A percentile compares a stretch with the other conserved stretches of the same genome.
phyloP scores from a whole-genome alignment of 2,329 filamentous ascomycete genomes.

The Annulohypoxylon truncatum region DNA sequence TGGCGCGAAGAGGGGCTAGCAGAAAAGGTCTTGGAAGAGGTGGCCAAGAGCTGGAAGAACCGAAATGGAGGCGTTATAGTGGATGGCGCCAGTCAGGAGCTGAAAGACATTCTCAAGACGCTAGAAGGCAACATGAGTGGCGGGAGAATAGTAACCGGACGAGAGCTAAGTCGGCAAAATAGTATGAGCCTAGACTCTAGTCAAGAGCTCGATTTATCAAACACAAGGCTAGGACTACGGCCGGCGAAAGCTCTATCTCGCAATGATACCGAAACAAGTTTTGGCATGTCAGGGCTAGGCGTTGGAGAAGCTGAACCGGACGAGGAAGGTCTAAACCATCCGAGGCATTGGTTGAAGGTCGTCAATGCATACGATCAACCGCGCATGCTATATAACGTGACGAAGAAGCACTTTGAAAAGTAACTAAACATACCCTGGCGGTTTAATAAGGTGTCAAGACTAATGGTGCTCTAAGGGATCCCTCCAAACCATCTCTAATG shows the following conservation, averaged over 20 bases:
- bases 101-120: conserved; percentile 85
- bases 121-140: conserved; percentile 90
- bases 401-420: conserved; percentile 92
- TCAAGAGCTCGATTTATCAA: conserved; percentile 63
- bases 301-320: conserved; percentile 68
- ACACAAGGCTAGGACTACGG: conserved; percentile 67
- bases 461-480: conserved; percentile 59
- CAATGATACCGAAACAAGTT: conserved; percentile 74
- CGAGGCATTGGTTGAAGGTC: conserved; percentile 85
- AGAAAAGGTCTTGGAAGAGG: conserved; percentile 91
- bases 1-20: conserved; percentile 96
- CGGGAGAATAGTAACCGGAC: conserved; percentile 72
- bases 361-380: conserved; percentile 89
- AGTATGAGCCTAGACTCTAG: conserved; percentile 71
- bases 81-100: conserved; percentile 78
- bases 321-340: conserved; percentile 72
- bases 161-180: conserved; percentile 70
- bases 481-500: conserved; percentile 75
- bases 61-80: conserved; percentile 90
- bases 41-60: conserved; percentile 91
- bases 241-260: conserved; percentile 59
- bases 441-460: not conserved
- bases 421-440: conserved; percentile 48
- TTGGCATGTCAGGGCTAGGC: conserved; percentile 67
- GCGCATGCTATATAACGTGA: conserved; percentile 77